Conservation (phyloP, 208 protist genomes). For the Entamoeba invadens region DNA sequence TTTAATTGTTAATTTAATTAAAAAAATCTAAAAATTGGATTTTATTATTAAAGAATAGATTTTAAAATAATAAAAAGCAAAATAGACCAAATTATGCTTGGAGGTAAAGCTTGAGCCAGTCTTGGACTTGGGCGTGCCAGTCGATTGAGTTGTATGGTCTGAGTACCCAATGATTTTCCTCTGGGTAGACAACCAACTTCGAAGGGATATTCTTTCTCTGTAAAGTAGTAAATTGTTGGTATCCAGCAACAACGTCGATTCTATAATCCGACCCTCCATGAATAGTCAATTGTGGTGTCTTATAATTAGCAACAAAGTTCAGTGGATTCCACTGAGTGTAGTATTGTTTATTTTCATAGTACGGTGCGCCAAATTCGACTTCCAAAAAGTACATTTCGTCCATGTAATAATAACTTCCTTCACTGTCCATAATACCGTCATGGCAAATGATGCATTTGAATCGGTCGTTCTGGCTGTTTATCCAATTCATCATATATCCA, state of each 20-base stretch:
- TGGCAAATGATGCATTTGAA: conserved; percentile 1
- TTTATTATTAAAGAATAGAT: too few species aligned
- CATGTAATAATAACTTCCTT: not conserved
- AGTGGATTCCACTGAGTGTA: not conserved
- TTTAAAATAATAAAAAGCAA: too few species aligned
- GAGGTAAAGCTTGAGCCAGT: not conserved
- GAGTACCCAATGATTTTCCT: not conserved
- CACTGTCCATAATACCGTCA: not conserved
- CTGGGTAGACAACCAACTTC: not conserved
- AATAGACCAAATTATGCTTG: too few species aligned
- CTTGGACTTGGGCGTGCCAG: not conserved
- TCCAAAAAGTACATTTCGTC: conserved; percentile 1
- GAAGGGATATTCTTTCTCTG: not conserved
- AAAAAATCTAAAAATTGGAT: too few species aligned
- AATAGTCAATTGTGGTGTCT: not conserved
- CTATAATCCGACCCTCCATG: not conserved
- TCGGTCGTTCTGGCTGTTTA: not conserved
- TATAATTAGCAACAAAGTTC: not conserved
- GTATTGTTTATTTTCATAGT: not conserved
- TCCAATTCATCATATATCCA: not conserved
- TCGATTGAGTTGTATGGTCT: not conserved
- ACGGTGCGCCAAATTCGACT: not conserved
- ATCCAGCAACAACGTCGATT: not conserved
- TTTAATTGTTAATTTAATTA: too few species aligned
- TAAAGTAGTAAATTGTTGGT: not conserved